Evolutionary conservation across 176 grass and related monocot genomes (phyloP).

Genomic region (Guadua angustifolia): DNA sequence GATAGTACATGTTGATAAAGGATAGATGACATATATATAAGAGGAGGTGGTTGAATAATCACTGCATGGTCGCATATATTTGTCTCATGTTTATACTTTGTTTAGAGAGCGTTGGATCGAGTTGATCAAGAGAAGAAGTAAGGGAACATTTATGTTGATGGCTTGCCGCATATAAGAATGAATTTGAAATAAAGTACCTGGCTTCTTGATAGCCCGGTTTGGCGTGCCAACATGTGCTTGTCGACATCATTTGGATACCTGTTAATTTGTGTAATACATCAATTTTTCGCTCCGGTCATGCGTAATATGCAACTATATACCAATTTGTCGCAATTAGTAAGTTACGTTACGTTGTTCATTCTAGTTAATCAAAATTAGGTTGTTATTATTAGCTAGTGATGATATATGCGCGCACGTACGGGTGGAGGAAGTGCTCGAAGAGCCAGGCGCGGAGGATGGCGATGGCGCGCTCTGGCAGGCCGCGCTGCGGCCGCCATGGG

Average conservation of each 20-base stretch:
- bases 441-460: constrained; percentile 83
- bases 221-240: constrained; percentile 76
- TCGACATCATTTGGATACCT: constrained; percentile 88
- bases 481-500: constrained; percentile 73
- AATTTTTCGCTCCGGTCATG: not conserved
- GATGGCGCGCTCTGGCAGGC: constrained; percentile 71
- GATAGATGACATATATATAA: no score
- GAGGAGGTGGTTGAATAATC: constrained; percentile 11
- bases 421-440: constrained; percentile 93
- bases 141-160: not conserved
- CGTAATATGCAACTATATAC: not conserved
- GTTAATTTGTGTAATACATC: not conserved
- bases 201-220: constrained; percentile 80
- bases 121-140: not conserved
- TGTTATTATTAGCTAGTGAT: no score
- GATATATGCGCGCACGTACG: constrained; percentile 39
- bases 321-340: not conserved
- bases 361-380: no score
- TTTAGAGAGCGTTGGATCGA: no score
- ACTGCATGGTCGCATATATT: not conserved
- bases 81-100: not conserved
- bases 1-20: no score
- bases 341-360: not conserved
- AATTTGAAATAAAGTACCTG: constrained; percentile 43
- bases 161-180: not conserved